Conservation (phyloP, 345 rosid species). For the Populus euphratica region DNA sequence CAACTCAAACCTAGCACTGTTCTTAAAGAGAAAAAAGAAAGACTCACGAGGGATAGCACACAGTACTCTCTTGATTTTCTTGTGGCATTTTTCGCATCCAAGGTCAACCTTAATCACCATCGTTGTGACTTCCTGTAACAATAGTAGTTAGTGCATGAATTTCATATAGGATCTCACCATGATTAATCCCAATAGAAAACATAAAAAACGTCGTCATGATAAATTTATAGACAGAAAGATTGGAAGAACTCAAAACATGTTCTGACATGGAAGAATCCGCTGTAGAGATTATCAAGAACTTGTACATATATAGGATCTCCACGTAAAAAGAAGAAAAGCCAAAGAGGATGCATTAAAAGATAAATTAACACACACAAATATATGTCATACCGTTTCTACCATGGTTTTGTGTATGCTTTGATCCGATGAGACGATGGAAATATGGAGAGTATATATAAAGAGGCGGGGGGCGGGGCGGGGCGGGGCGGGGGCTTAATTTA, state of each 20-base stretch:
- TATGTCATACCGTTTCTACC: not conserved
- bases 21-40: not conserved
- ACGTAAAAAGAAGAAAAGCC: not conserved
- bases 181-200: not conserved
- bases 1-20: slow-evolving; percentile 31
- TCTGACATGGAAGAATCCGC: not conserved
- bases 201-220: not conserved
- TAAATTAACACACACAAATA: too few relatives aligned
- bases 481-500: too few relatives aligned
- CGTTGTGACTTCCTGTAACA: slow-evolving; percentile 54
- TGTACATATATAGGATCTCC: not conserved
- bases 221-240: not conserved
- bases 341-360: not conserved
- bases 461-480: not conserved
- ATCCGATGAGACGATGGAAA: not conserved
- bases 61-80: slow-evolving; percentile 72
- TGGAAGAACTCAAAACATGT: not conserved
- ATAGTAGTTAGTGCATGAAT: too few relatives aligned
- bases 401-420: not conserved
- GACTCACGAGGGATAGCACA: slow-evolving; percentile 68
- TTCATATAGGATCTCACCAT: not conserved
- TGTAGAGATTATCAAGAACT: too few relatives aligned
- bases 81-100: slow-evolving; percentile 55
- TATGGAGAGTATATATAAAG: not conserved
- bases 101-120: slow-evolving; percentile 71